Percentiles rank a stretch among this genome's conserved stretches.
These are phyloP conservation scores for Leccinum arenicola DNA, from an alignment of 768 basidiomycete species.

Conservation along the genomic window DNA sequence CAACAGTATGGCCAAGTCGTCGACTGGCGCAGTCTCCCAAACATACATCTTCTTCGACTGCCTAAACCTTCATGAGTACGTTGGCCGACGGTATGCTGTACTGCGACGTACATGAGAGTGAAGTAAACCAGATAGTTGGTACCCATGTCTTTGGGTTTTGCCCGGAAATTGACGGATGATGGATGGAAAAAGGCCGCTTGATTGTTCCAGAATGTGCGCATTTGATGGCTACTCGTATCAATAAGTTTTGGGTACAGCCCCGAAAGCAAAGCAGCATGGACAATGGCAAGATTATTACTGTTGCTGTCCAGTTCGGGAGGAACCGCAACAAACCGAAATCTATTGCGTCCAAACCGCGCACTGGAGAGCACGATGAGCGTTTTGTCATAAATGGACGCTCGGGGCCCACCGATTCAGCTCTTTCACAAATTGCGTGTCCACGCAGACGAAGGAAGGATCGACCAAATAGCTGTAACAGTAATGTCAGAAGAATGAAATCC, in stretches of 20 bases:
- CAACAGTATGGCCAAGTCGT: conserved; percentile 76
- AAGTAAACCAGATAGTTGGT: conserved; percentile 79
- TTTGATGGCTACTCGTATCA: conserved; percentile 44
- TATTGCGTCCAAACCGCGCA: conserved; percentile 72
- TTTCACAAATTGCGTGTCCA: conserved; percentile 58
- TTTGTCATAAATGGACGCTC: neutral
- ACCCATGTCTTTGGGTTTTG: conserved; percentile 64
- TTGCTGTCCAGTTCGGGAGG: conserved; percentile 72
- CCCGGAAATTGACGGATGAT: conserved; percentile 85
- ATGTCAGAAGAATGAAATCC: conserved; percentile 2
- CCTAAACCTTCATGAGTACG: conserved; percentile 42
- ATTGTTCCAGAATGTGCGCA: conserved; percentile 82
- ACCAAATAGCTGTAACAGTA: conserved; percentile 66
- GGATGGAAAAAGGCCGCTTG: conserved; percentile 82
- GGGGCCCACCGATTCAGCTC: conserved; percentile 62
- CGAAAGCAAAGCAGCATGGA: conserved; percentile 81
- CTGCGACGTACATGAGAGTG: conserved; percentile 69
- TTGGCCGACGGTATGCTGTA: neutral
- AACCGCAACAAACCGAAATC: conserved; percentile 71
- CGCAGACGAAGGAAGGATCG: conserved; percentile 81
- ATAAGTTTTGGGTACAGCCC: conserved; percentile 93
- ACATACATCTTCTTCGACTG: conserved; percentile 91
- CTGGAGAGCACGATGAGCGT: conserved; percentile 36
- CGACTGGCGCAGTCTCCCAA: conserved; percentile 91
- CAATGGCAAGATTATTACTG: conserved; percentile 56